Evolutionary conservation across 2,329 filamentous ascomycete species (phyloP).

Genomic region (Penicillium polonicum): DNA sequence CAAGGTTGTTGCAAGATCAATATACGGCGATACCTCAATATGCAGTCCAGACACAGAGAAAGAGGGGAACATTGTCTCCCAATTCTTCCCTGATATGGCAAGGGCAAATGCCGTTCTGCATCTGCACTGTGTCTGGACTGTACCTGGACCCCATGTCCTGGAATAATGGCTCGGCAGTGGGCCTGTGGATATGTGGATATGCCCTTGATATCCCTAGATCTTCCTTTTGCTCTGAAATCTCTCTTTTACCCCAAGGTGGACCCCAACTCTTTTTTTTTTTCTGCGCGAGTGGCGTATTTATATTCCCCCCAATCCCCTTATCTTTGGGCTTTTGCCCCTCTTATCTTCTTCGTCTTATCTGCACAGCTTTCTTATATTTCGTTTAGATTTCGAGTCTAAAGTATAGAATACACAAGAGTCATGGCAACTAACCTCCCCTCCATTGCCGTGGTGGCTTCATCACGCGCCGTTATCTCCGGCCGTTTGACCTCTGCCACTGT

Average conservation of each 20-base stretch:
- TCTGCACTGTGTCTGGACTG: not conserved
- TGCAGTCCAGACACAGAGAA: not conserved
- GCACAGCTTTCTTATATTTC: not conserved
- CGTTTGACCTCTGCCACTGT: slow-evolving; percentile 80
- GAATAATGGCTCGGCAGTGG: not conserved
- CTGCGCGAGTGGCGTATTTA: not conserved
- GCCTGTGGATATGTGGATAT: not conserved
- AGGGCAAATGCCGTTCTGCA: not conserved
- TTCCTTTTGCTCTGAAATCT: not conserved
- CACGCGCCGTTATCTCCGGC: slow-evolving; percentile 75
- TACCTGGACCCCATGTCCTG: too few relatives aligned
- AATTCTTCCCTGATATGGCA: not conserved
- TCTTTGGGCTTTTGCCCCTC: not conserved
- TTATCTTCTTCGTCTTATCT: slow-evolving; percentile 3
- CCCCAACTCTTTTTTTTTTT: not conserved
- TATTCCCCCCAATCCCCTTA: slow-evolving; percentile 2
- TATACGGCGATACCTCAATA: not conserved
- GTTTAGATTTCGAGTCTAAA: not conserved
- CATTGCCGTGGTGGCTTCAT: slow-evolving; percentile 78
- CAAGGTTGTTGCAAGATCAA: not conserved
- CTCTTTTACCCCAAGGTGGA: not conserved
- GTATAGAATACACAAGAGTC: not conserved
- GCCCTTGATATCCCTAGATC: not conserved
- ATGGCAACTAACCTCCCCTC: slow-evolving; percentile 38
- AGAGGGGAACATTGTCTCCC: too few relatives aligned